A percentile compares a stretch with the other conserved stretches of the same genome.
phyloP scores from a whole-genome alignment of 495 filamentous ascomycete species.

The Penicillium lagena region DNA sequence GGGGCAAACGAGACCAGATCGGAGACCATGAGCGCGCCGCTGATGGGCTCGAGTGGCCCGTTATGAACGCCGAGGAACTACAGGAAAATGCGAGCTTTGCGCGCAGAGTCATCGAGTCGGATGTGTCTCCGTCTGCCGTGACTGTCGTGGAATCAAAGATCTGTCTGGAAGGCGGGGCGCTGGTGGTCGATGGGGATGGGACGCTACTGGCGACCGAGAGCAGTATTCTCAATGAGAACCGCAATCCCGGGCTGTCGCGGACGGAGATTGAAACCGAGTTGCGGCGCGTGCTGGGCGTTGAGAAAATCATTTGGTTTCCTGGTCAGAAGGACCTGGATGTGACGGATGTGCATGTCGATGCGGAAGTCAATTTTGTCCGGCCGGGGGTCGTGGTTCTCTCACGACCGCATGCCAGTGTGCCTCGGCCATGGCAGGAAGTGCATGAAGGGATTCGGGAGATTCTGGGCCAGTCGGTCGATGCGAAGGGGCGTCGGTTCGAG shows the following conservation, averaged over 20 bases:
- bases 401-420: slow-evolving; percentile 5
- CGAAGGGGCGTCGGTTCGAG: slow-evolving; percentile 16
- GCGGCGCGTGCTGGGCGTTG: slow-evolving; percentile 17
- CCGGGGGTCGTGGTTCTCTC: slow-evolving; percentile 18
- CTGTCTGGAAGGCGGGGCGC: slow-evolving; percentile 16
- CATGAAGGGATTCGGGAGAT: slow-evolving; percentile 12
- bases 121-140: slow-evolving; percentile 8
- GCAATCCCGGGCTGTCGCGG: slow-evolving; percentile 16
- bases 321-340: slow-evolving; percentile 16
- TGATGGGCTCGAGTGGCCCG: slow-evolving; percentile 10
- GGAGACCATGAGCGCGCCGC: slow-evolving; percentile 6
- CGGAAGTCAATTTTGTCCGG: slow-evolving; percentile 17
- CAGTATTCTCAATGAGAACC: slow-evolving; percentile 18
- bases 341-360: slow-evolving; percentile 20
- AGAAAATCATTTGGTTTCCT: slow-evolving; percentile 24
- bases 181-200: slow-evolving; percentile 22
- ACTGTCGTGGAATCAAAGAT: slow-evolving; percentile 10
- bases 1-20: slow-evolving; percentile 14
- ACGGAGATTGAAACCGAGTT: slow-evolving; percentile 16
- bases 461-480: slow-evolving; percentile 12
- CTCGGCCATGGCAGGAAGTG: slow-evolving; percentile 14
- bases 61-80: slow-evolving; percentile 9
- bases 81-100: slow-evolving; percentile 17
- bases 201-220: slow-evolving; percentile 23
- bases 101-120: slow-evolving; percentile 14